A percentile compares a stretch with the other conserved stretches of the same genome.
These are phyloP conservation scores for Clonostachys solani DNA, from an alignment of 2,329 filamentous ascomycete genomes.

Conservation along the genomic window DNA sequence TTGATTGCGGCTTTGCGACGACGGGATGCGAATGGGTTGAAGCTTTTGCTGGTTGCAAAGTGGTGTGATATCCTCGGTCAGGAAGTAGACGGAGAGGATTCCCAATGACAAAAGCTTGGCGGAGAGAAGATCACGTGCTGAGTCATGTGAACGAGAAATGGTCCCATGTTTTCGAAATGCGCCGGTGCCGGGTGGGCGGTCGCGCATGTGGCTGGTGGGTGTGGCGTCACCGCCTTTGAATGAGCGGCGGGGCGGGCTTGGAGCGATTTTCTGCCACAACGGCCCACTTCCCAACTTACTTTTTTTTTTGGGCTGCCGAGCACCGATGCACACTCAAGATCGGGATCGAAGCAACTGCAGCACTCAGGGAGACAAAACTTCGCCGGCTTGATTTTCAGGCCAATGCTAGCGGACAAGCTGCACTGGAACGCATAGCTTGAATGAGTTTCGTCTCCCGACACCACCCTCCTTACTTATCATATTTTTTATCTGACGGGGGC, in stretches of 20 bases:
- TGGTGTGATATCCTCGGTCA: constrained; percentile 6
- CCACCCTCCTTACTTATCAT: not conserved
- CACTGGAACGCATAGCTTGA: not conserved
- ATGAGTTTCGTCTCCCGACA: not conserved
- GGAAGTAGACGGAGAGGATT: not conserved
- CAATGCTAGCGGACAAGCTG: not conserved
- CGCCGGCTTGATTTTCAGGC: no score
- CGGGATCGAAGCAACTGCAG: not conserved
- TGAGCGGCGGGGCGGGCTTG: not conserved
- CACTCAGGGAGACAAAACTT: not conserved
- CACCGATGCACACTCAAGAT: constrained; percentile 1
- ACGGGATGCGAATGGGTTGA: not conserved
- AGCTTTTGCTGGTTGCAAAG: constrained; percentile 21
- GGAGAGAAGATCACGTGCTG: constrained; percentile 9
- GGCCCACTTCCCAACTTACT: constrained; percentile 9
- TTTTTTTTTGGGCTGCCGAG: constrained; percentile 18
- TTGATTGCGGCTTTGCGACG: not conserved
- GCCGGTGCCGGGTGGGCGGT: no score
- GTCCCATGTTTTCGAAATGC: not conserved
- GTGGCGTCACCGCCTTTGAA: no score
- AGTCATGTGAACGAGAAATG: constrained; percentile 1
- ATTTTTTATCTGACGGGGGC: not conserved
- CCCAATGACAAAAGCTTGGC: constrained; percentile 16
- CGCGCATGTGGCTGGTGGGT: no score
- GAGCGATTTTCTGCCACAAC: constrained; percentile 11